phyloP scores from a whole-genome alignment of 2,329 filamentous ascomycete genomes.

The Exophiala aquamarina region DNA sequence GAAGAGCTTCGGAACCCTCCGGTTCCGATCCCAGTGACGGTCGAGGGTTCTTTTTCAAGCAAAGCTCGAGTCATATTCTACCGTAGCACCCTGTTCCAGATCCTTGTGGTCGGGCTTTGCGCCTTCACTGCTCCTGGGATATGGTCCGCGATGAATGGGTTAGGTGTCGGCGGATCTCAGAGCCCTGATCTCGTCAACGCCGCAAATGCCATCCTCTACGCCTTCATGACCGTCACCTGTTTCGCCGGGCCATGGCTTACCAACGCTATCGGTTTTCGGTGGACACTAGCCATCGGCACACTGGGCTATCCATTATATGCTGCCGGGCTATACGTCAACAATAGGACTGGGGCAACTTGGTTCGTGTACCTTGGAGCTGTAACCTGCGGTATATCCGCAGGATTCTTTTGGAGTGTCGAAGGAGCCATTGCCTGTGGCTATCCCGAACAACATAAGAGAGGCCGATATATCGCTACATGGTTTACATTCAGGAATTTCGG shows the following conservation, averaged over 20 bases:
- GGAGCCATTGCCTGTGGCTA: constrained; percentile 46
- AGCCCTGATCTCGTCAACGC: constrained; percentile 45
- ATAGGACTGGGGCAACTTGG: constrained; percentile 45
- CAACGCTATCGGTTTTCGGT: constrained; percentile 43
- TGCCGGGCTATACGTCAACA: constrained; percentile 46
- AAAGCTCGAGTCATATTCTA: constrained; percentile 10
- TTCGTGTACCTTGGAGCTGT: constrained; percentile 46
- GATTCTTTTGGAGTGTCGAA: constrained; percentile 43
- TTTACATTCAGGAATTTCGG: constrained; percentile 54
- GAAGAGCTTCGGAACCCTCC: constrained; percentile 5
- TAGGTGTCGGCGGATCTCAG: constrained; percentile 39
- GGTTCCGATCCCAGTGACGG: neutral
- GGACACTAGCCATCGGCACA: constrained; percentile 43
- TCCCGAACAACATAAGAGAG: constrained; percentile 47
- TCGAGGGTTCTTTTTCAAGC: neutral
- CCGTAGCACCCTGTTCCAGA: constrained; percentile 49
- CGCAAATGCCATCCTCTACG: constrained; percentile 49
- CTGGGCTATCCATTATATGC: constrained; percentile 47
- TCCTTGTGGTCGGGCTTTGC: constrained; percentile 45
- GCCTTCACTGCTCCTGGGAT: constrained; percentile 50
- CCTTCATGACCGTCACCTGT: constrained; percentile 46
- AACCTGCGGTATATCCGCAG: constrained; percentile 42
- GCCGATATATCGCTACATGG: constrained; percentile 51
- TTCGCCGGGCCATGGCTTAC: constrained; percentile 41
- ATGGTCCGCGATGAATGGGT: constrained; percentile 49